phyloP scores from a whole-genome alignment of 495 filamentous ascomycete genomes.

The Penicillium lagena region DNA sequence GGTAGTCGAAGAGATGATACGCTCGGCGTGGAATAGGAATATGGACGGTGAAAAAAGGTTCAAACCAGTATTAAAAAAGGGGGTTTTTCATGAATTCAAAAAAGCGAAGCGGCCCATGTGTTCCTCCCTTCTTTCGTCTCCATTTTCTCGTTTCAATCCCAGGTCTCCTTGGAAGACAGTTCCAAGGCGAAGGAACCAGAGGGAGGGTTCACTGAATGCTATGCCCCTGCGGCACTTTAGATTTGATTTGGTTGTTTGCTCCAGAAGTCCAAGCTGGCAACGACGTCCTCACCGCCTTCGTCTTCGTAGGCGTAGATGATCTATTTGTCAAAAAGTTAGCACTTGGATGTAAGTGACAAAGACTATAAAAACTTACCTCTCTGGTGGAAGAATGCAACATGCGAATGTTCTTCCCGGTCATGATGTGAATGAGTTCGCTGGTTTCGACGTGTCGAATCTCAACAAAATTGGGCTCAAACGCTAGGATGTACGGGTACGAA shows the following conservation, averaged over 20 bases:
- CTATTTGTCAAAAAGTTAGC: constrained; percentile 35
- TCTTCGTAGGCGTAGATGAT: constrained; percentile 97
- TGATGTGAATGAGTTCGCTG: constrained; percentile 81
- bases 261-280: constrained; percentile 98
- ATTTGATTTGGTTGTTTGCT: constrained; percentile 41
- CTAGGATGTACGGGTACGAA: constrained; percentile 90
- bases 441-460: constrained; percentile 94
- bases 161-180: not conserved
- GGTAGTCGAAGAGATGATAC: not conserved
- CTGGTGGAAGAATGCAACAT: constrained; percentile 95
- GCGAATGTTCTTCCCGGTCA: constrained; percentile 89
- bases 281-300: constrained; percentile 83
- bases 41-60: not conserved
- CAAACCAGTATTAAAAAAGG: not conserved
- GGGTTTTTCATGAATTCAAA: not conserved
- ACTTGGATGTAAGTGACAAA: not conserved
- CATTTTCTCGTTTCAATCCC: not conserved
- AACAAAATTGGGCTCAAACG: constrained; percentile 98
- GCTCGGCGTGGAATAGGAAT: not conserved
- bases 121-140: not conserved
- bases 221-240: constrained; percentile 4
- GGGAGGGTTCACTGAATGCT: not conserved
- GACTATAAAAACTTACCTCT: constrained; percentile 60
- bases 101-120: too few species aligned
- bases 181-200: not conserved